Base-by-base conservation (phyloP, 176 grass and related monocot genomes). In the Olyra latifolia region DNA sequence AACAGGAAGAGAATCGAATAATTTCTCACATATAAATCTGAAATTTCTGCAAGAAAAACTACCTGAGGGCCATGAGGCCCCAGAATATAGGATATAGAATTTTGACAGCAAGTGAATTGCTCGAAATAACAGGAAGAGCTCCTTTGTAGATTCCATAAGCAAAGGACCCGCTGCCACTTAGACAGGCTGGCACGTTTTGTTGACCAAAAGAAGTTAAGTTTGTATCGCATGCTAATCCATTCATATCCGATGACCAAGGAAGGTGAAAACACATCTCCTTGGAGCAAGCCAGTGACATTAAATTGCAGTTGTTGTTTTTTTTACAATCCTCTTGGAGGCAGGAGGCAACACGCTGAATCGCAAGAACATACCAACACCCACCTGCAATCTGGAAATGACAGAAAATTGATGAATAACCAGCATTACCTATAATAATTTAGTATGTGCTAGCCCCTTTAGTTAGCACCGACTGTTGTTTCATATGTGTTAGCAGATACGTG, bases 11-110 rank as follows among this genome's bases (percentile, higher is more conserved):
- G 0, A 39, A 24, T 59, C 12, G 12, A 28, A 14, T 1, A 25
- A 43, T 43, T 27, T 40, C n/a, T 25, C n/a, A 24, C 35, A 27
- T 75, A 59, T 55, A 40, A 55, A 39, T 38, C 54, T 59, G 22
- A 27, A 22, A 20, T 65, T 65, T 28, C 2, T 28, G 13, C 4
- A 22, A 55, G 47, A 23, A 47, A 22, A 55, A 71, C 47, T 93
- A 98, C 96, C 96, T 98, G 62, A 98, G 92, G 53, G 92, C 91
- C 90, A 98, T 98, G 17, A 98, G 96, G 48, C 96, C 96, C 96
- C 96, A 98, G 50, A 98, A 98, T 85, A 98, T 95, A 38, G 96
- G 96, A 62, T 95, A 98, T 44, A 98, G 90, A 50, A 95, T 91
- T 74, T 98, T 98, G 30, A 98, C 88, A 58, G 87, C 81, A 64